Evolutionary conservation across 257 asterid species (phyloP), one percentile per base, ranked within the genome.

Genomic region (Rehmannia glutinosa): DNA sequence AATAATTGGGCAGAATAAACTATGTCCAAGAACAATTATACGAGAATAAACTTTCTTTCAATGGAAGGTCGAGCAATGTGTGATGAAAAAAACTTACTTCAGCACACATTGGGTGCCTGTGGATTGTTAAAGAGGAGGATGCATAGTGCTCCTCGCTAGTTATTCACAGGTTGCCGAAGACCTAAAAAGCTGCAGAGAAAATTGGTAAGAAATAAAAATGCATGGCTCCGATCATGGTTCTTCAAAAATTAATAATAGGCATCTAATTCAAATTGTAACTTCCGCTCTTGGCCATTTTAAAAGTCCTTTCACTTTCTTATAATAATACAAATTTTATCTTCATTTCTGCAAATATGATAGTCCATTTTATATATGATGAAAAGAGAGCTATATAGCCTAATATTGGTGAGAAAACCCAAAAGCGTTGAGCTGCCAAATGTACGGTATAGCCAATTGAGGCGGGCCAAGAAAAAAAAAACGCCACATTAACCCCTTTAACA

Each of bases 31-130:
- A 11, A 68, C 10, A 6, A 13, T 9, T 12, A 54, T 54, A 43
- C 6, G 20, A 17, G 24, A 36, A 33, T 15, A 19, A 57, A 20
- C 27, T 5, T 20, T 23, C 30, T 21, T 17, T 9, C 11, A 57
- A 17, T 8, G 4, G 42, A 42, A 67, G 51, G 21, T 24, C 36
- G 19, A n/a, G 33, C 38, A 51, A 41, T 11, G 4, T 36, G 2
- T 16, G 54, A 43, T 6, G 19, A 46, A 65, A 75, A 56, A 25
- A 69, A 71, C 96, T 72, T 82, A 83, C 96, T 62, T 88, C 87
- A 43, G 89, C 90, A 76, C 96, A 88, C 86, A 85, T 80, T n/a
- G 84, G 93, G 72, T 88, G 96, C 66, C 84, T 77, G 78, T 88
- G 93, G 35, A 88, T 69, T 52, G 93, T 88, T 33, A 88, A 55